Base-by-base conservation (phyloP, 495 filamentous ascomycete genomes). In the Aspergillus olivimuriae region DNA sequence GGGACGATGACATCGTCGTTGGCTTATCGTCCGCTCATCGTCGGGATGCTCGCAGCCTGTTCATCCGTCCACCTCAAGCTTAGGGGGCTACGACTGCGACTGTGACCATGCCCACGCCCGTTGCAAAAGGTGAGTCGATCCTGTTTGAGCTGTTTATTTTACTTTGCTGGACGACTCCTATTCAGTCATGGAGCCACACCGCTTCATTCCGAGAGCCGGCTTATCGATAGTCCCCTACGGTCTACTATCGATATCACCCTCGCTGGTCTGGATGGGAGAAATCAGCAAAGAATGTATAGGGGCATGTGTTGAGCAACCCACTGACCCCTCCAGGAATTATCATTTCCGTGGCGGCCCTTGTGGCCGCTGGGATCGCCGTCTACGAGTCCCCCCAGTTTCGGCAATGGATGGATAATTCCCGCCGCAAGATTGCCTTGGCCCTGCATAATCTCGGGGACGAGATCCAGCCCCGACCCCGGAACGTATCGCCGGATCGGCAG, bases 371-470 rank as follows among this genome's bases (percentile, higher is more conserved):
- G 5, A 80, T 92, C 41, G 88, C 87, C 28, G 73, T 91, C 43
- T 94, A 94, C 63, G 86, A 92, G 58, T 86, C 79, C 16, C 87
- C 86, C 10, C 82, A 91, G 61, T 73, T 92, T 34, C 80, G 84
- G 53, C 77, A 82, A 66, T 84, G 84, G 70, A 74, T 89, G 39
- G 76, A 84, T 44, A 79, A 81, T 48, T 80, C 85, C 37, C 83
- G 88, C 36, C 80, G 87, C 23, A 86, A 85, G 52, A 80, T 92
- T 45, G 86, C 86, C 26, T 60, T 87, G 45, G 86, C 86, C 12
- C 65, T 94, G 19, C 83, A 90, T 55, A 75, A 75, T 31, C 75
- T 91, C 1, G 87, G 85, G 40, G 87, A 91, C 57, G 85, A 81
- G 44, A 74, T 89, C 41, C 77, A 81, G 44, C 82, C 86, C 16